phyloP scores from a whole-genome alignment of 2,329 filamentous ascomycete genomes.

The Myriosclerotinia curreyana region DNA sequence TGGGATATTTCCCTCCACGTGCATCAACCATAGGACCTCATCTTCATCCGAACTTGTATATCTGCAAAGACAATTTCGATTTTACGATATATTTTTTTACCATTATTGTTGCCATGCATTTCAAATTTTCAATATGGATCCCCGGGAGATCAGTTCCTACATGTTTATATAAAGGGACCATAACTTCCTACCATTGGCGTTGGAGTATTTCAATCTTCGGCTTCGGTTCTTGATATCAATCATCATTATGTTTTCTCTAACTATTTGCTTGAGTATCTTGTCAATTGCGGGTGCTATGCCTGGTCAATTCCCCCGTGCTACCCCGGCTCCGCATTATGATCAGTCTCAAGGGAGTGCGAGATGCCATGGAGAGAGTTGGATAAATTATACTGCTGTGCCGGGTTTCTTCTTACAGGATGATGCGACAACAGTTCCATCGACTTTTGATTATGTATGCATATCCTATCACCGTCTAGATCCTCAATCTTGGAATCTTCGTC shows the following conservation, averaged over 20 bases:
- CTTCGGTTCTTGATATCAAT: background rate
- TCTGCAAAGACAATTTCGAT: background rate
- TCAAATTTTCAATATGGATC: background rate
- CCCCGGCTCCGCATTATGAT: constrained; percentile 7
- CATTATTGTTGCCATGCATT: background rate
- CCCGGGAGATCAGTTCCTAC: background rate
- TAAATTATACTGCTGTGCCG: constrained; percentile 58
- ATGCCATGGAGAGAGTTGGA: constrained; percentile 29
- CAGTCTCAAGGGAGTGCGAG: background rate
- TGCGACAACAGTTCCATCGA: constrained; percentile 50
- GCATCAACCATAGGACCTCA: constrained; percentile 19
- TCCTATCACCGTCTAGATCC: background rate
- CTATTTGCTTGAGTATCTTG: background rate
- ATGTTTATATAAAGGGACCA: constrained; percentile 6
- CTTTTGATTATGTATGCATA: constrained; percentile 61
- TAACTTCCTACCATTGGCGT: background rate
- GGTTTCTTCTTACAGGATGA: constrained; percentile 66
- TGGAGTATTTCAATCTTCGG: background rate
- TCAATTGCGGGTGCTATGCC: background rate
- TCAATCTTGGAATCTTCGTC: background rate
- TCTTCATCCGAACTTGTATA: constrained; percentile 11
- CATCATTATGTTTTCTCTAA: constrained; percentile 1
- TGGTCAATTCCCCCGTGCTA: background rate
- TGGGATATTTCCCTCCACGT: constrained; percentile 15
- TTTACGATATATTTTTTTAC: too few relatives aligned